A percentile compares a stretch with the other conserved stretches of the same genome.
Conservation (phyloP, 73 alveolate species). For the Tetrahymena thermophila region DNA sequence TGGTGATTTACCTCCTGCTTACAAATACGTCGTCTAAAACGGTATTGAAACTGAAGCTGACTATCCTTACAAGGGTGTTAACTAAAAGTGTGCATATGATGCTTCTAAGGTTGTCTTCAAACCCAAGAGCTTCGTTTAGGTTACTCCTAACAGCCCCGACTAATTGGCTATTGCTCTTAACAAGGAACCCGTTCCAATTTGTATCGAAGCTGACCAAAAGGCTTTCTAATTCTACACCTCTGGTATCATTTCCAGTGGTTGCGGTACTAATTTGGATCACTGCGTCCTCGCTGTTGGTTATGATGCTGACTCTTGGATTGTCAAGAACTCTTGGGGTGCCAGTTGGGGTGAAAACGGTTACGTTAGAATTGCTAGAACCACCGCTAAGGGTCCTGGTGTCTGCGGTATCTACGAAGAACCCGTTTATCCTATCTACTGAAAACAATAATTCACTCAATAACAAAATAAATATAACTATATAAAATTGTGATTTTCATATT, state of each 20-base stretch:
- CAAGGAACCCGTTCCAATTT: constrained; percentile 36
- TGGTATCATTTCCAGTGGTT: constrained; percentile 50
- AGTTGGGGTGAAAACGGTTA: constrained; percentile 54
- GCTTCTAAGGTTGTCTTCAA: constrained; percentile 25
- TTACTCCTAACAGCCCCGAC: constrained; percentile 7
- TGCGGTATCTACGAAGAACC: constrained; percentile 48
- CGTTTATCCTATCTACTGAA: constrained; percentile 32
- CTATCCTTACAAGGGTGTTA: constrained; percentile 67
- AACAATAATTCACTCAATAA: background rate
- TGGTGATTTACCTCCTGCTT: constrained; percentile 59
- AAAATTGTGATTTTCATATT: background rate
- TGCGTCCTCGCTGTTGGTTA: constrained; percentile 75
- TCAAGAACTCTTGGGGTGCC: constrained; percentile 55
- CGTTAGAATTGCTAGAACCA: constrained; percentile 29
- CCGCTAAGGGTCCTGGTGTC: constrained; percentile 11
- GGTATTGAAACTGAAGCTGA: constrained; percentile 57
- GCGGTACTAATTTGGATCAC: constrained; percentile 45
- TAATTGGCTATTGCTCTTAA: constrained; percentile 17
- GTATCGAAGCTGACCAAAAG: constrained; percentile 57
- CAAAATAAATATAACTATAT: background rate
- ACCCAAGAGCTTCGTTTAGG: constrained; percentile 23
- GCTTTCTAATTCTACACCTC: constrained; percentile 58
- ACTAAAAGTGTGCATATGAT: constrained; percentile 39
- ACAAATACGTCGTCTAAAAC: constrained; percentile 42
- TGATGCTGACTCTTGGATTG: constrained; percentile 16